Evolutionary conservation across 2,329 filamentous ascomycete genomes (phyloP), one percentile per base, ranked within the genome.

Genomic region (Sporothrix curviconia): DNA sequence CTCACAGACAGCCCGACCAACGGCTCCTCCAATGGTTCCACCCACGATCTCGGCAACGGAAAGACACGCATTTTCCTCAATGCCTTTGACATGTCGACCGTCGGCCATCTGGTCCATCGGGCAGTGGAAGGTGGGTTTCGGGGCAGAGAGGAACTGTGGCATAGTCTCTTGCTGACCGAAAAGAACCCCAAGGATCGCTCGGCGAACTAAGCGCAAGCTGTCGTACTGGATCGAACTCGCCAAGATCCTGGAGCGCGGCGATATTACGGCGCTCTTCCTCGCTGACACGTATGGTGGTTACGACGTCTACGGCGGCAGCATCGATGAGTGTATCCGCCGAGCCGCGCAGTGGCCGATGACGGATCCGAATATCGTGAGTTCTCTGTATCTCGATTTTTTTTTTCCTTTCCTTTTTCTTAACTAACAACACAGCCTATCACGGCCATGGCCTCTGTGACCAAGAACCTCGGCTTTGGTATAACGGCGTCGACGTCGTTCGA

Each of bases 251-350:
- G 60, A 62, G 50, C 47, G 58, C 14, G 60, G 60, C 19, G 56
- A 37, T 36, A 57, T 62, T 34, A 61, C 39, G 4, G 55, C 60
- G 8, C 39, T 60, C 2, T 60, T 61, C 34, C 42, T 87, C 4
- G 84, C 84, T 0, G 84, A 87, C 63, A 85, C 82, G 0, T 85
- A 84, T 53, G 82, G 82, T 1, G 82, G 80, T 0, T 81, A 85
- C 58, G 82, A 86, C 62, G 84, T 80, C 0, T 86, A 85, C 58
- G 76, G 83, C 58, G 76, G 75, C 0, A 82, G 76, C 28, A 65
- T 83, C 3, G 81, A 85, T 61, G 78, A 83, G 55, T 84, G 80
- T 63, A 84, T 85, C 60, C 74, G 81, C 2, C 72, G 81, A 24
- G 83, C 81, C 1, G 81, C 83, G 0, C 83, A 86, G 64, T 86